phyloP scores from a whole-genome alignment of 1,284 basidiomycete genomes.

The Pterulicium gracile region DNA sequence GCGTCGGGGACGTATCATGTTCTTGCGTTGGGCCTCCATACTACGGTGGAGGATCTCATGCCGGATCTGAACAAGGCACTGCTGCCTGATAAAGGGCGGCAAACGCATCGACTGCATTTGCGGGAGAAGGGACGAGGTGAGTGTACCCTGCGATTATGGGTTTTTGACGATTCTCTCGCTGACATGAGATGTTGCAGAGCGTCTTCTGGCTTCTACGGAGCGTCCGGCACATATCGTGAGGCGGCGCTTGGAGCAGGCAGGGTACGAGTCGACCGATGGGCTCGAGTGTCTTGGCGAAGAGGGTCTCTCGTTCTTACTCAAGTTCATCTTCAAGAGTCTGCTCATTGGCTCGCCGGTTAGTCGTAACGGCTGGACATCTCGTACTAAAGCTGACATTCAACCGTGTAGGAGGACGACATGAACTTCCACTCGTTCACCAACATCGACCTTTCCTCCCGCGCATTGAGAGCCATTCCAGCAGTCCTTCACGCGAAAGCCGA shows the following conservation, averaged over 20 bases:
- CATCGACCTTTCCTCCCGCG: constrained; percentile 77
- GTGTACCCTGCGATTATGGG: constrained; percentile 19
- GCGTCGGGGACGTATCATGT: constrained; percentile 69
- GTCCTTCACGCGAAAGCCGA: constrained; percentile 82
- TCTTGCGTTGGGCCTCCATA: constrained; percentile 50
- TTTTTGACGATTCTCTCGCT: too few species aligned
- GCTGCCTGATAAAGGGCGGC: constrained; percentile 33
- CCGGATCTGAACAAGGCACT: constrained; percentile 53
- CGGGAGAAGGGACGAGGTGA: constrained; percentile 77
- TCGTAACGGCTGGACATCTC: constrained; percentile 3
- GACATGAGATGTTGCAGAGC: constrained; percentile 39
- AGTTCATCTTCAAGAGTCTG: constrained; percentile 78
- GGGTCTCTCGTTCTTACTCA: constrained; percentile 79
- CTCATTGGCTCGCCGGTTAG: constrained; percentile 52
- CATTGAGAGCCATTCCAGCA: constrained; percentile 87
- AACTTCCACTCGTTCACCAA: constrained; percentile 69
- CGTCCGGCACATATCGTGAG: constrained; percentile 80
- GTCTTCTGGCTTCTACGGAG: constrained; percentile 73
- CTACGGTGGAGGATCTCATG: constrained; percentile 65
- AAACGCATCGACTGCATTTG: constrained; percentile 70
- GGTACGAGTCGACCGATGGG: constrained; percentile 79
- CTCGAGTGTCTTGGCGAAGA: constrained; percentile 75
- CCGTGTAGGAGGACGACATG: constrained; percentile 54
- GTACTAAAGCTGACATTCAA: constrained; percentile 7
- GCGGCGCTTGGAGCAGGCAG: constrained; percentile 82